Evolutionary conservation across 805 yeast genomes (phyloP).

Genomic region (Cyberlindnera maritima): DNA sequence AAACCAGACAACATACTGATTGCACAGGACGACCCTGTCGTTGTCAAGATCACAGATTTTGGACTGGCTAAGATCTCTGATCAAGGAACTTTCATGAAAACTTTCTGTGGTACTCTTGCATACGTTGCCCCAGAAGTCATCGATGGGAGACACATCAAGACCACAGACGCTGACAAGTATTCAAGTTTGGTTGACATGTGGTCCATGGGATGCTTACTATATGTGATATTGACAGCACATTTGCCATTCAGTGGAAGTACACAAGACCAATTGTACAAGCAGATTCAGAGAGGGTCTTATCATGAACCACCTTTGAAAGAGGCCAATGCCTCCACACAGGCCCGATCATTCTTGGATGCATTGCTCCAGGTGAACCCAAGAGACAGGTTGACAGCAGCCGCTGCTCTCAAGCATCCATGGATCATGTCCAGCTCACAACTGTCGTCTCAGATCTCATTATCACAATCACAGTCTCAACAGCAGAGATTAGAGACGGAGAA

Average conservation of each 20-base stretch:
- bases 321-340: slow-evolving; percentile 62
- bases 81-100: slow-evolving; percentile 82
- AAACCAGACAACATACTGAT: slow-evolving; percentile 95
- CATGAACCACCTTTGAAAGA: slow-evolving; percentile 73
- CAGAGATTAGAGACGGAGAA: slow-evolving; percentile 34
- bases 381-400: slow-evolving; percentile 66
- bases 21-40: slow-evolving; percentile 85
- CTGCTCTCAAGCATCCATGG: slow-evolving; percentile 85
- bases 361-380: slow-evolving; percentile 77
- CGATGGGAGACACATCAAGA: slow-evolving; percentile 35
- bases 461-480: slow-evolving; percentile 72
- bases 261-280: slow-evolving; percentile 77
- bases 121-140: slow-evolving; percentile 95
- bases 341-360: slow-evolving; percentile 66
- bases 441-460: slow-evolving; percentile 49
- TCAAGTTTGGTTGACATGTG: slow-evolving; percentile 94
- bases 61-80: slow-evolving; percentile 92
- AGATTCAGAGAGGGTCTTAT: slow-evolving; percentile 74
- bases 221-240: slow-evolving; percentile 89
- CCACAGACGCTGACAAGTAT: slow-evolving; percentile 41
- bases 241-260: slow-evolving; percentile 93
- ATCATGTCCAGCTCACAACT: slow-evolving; percentile 32
- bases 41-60: slow-evolving; percentile 92
- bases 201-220: slow-evolving; percentile 94
- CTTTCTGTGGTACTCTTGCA: slow-evolving; percentile 96